Base-by-base conservation (phyloP, 306 rosid genomes). In the Sindora glabra region DNA sequence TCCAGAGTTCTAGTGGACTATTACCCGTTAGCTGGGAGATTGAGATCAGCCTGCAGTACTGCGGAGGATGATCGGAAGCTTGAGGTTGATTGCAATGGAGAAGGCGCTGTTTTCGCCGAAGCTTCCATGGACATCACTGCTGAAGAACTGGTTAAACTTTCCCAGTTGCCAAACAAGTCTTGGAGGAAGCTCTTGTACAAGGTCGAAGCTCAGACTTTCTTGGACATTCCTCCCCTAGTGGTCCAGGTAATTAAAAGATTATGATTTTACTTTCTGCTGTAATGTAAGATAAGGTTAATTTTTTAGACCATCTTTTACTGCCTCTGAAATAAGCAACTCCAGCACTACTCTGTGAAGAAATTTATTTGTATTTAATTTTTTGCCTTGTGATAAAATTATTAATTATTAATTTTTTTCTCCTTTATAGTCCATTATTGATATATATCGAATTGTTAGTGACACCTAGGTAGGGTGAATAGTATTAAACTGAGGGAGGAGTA, bases 1-100 rank as follows among this genome's bases (percentile, higher is more conserved):
- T 73, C 95, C 0, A 74, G 76, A 71, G 82, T 74, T 64, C 77
- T 92, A 0, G 94, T 85, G 11, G 71, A 76, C 61, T 92, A 92
- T 70, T 88, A 92, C 81, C 98, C 98, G 8, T 57, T 88, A 22
- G 94, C 95, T 23, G 98, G 98, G 8, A 75, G 96, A 44, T 58
- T 92, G 72, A 81, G 74, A 70, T 79, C 74, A 27, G 18, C 16
- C 48, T 39, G 60, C 17, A 32, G 55, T 24, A n/a, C n/a, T n/a
- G n/a, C n/a, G n/a, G 54, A 59, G 6, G 56, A 73, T 16, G 92
- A 85, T 69, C 75, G 70, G 32, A 92, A 88, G 75, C 84, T 92
- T 10, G 79, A 79, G 42, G 86, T 91, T 21, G 87, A 83, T 67
- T 91, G 98, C 53, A 91, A 88, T 65, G 95, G 77, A 41, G 69